These are phyloP conservation scores for Neurospora intermedia DNA, from an alignment of 495 filamentous ascomycete genomes.

Conservation along the genomic window DNA sequence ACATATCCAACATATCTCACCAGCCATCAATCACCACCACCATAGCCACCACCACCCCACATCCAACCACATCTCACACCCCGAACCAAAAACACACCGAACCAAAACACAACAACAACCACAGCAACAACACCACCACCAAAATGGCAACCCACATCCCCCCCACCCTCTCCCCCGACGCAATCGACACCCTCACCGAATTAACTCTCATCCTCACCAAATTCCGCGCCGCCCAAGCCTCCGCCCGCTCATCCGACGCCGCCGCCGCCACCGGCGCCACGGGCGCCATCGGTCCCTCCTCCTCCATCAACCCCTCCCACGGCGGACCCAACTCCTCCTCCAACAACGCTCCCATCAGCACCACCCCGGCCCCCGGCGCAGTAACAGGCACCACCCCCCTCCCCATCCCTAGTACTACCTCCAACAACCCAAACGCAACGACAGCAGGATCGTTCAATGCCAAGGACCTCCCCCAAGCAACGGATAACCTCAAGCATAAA, in stretches of 20 bases:
- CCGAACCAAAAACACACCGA: too few species aligned
- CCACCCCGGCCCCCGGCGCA: constrained; percentile 20
- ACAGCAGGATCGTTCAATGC: constrained; percentile 39
- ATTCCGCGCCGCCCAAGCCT: constrained; percentile 40
- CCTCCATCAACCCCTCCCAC: constrained; percentile 7
- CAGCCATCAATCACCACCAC: not conserved
- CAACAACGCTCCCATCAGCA: not conserved
- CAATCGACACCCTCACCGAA: constrained; percentile 77
- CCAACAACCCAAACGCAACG: constrained; percentile 1
- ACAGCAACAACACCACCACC: not conserved
- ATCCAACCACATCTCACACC: not conserved
- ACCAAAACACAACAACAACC: not conserved
- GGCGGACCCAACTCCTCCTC: not conserved
- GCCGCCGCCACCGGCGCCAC: constrained; percentile 2
- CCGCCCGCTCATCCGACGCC: constrained; percentile 4
- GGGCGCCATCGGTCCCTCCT: not conserved
- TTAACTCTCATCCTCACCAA: constrained; percentile 67
- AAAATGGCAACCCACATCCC: constrained; percentile 27
- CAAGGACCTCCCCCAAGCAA: constrained; percentile 67
- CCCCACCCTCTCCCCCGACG: constrained; percentile 44
- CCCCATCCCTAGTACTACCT: constrained; percentile 3
- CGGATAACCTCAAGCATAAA: constrained; percentile 64
- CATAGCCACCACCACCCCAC: not conserved
- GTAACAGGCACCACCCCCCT: constrained; percentile 23
- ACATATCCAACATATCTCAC: too few species aligned